A percentile compares a stretch with the other conserved stretches of the same genome.
Conservation (phyloP, 192 early-diverging fungal species). For the Nowakowskiella sp. region DNA sequence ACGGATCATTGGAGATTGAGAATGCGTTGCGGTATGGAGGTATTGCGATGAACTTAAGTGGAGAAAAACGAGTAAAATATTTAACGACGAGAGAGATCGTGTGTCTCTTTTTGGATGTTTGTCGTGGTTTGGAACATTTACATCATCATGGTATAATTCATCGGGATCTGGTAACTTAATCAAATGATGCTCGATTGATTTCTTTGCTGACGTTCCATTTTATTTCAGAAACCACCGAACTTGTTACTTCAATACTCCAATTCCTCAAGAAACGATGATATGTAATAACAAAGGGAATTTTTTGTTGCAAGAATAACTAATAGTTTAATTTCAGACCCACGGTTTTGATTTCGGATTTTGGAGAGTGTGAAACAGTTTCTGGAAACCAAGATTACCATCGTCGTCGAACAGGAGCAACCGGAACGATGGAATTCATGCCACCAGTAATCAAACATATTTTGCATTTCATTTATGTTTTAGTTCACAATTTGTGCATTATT, state of each 20-base stretch:
- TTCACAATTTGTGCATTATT: neutral
- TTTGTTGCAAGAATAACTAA: too few species aligned
- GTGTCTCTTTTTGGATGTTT: slow-evolving; percentile 85
- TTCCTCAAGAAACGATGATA: slow-evolving; percentile 30
- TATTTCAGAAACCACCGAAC: slow-evolving; percentile 73
- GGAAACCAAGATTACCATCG: slow-evolving; percentile 47
- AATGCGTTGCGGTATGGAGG: slow-evolving; percentile 23
- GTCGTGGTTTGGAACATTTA: slow-evolving; percentile 79
- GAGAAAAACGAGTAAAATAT: slow-evolving; percentile 24
- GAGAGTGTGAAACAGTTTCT: slow-evolving; percentile 86
- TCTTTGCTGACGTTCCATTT: slow-evolving; percentile 8
- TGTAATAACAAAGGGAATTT: too few species aligned
- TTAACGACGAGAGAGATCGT: slow-evolving; percentile 58
- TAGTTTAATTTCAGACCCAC: slow-evolving; percentile 48
- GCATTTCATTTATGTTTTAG: neutral
- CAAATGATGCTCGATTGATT: slow-evolving; percentile 3
- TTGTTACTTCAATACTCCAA: slow-evolving; percentile 69
- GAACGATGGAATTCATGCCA: slow-evolving; percentile 91
- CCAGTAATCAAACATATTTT: slow-evolving; percentile 48
- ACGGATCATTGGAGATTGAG: slow-evolving; percentile 6
- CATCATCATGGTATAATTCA: slow-evolving; percentile 86
- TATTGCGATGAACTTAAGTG: slow-evolving; percentile 3
- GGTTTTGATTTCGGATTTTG: slow-evolving; percentile 91
- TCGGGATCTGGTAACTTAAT: slow-evolving; percentile 57
- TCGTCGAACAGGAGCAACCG: slow-evolving; percentile 88